These are phyloP conservation scores for Gossypium davidsonii DNA, from an alignment of 441 rosid genomes.

Conservation along the genomic window DNA sequence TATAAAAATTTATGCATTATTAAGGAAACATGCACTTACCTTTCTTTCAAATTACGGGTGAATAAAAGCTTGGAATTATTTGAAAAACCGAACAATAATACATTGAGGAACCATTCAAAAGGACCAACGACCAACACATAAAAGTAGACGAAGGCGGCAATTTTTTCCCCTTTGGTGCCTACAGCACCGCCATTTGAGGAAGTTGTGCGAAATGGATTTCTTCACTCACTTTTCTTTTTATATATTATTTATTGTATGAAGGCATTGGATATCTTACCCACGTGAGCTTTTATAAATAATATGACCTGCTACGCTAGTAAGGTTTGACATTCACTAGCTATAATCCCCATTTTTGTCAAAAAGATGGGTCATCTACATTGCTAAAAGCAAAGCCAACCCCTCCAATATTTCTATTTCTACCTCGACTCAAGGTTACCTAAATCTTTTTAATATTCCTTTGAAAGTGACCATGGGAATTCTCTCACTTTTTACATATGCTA, in stretches of 20 bases:
- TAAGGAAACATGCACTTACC: too few relatives aligned
- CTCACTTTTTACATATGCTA: background rate
- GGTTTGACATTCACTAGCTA: slow-evolving; percentile 27
- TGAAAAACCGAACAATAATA: too few relatives aligned
- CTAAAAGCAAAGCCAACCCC: background rate
- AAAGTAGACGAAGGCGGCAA: background rate
- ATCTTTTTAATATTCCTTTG: slow-evolving; percentile 8
- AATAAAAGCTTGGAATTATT: too few relatives aligned
- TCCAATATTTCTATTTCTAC: slow-evolving; percentile 10
- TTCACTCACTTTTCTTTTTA: background rate
- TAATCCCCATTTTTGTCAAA: slow-evolving; percentile 24
- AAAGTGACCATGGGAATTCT: slow-evolving; percentile 20
- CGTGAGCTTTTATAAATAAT: slow-evolving; percentile 18
- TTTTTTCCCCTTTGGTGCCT: background rate
- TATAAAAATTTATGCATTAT: too few relatives aligned
- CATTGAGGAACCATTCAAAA: too few relatives aligned
- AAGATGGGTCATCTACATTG: slow-evolving; percentile 6
- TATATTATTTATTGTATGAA: background rate
- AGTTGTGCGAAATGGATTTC: background rate
- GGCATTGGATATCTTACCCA: slow-evolving; percentile 18
- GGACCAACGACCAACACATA: background rate
- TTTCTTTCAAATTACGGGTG: too few relatives aligned
- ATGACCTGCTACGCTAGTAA: slow-evolving; percentile 22
- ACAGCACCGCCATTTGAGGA: background rate
- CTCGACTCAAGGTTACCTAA: slow-evolving; percentile 23